Evolutionary conservation across 1,139 yeast species (phyloP).

Genomic region (Sugiyamaella xylanicola): DNA sequence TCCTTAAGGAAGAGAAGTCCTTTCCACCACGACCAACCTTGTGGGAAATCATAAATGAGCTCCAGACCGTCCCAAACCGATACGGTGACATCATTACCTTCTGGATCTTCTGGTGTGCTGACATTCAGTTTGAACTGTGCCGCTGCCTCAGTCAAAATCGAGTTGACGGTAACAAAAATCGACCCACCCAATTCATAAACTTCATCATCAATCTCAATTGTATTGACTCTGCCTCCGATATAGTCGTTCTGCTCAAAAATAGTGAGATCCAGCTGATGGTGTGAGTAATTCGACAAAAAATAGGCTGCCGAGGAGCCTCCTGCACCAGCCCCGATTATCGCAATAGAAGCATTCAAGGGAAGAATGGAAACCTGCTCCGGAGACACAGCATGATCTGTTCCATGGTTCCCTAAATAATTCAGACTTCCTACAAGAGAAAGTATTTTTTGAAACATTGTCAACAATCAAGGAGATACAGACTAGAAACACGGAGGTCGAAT

Average conservation of each 20-base stretch:
- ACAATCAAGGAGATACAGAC: not conserved
- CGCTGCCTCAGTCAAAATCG: slow-evolving; percentile 44
- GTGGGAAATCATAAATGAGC: slow-evolving; percentile 31
- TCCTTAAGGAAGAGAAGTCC: slow-evolving; percentile 32
- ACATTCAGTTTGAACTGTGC: slow-evolving; percentile 40
- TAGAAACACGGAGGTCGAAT: not conserved
- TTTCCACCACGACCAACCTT: slow-evolving; percentile 23
- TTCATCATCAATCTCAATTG: slow-evolving; percentile 35
- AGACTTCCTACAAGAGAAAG: slow-evolving; percentile 3
- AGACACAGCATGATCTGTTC: slow-evolving; percentile 52
- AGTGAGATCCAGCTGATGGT: slow-evolving; percentile 37
- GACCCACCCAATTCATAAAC: slow-evolving; percentile 49
- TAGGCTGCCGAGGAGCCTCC: slow-evolving; percentile 51
- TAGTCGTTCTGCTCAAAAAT: slow-evolving; percentile 42
- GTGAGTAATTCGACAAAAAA: slow-evolving; percentile 44
- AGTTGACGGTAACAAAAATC: slow-evolving; percentile 47
- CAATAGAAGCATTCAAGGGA: slow-evolving; percentile 49
- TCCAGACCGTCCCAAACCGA: slow-evolving; percentile 48
- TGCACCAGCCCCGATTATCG: slow-evolving; percentile 53
- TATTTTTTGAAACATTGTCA: slow-evolving; percentile 8
- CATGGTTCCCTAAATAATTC: slow-evolving; percentile 31
- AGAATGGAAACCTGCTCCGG: slow-evolving; percentile 40
- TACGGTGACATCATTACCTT: slow-evolving; percentile 31
- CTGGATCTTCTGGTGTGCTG: slow-evolving; percentile 25
- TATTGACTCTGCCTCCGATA: slow-evolving; percentile 48